A percentile compares a stretch with the other conserved stretches of the same genome.
phyloP scores from a whole-genome alignment of 441 rosid species.

The Arabidopsis hybrid region DNA sequence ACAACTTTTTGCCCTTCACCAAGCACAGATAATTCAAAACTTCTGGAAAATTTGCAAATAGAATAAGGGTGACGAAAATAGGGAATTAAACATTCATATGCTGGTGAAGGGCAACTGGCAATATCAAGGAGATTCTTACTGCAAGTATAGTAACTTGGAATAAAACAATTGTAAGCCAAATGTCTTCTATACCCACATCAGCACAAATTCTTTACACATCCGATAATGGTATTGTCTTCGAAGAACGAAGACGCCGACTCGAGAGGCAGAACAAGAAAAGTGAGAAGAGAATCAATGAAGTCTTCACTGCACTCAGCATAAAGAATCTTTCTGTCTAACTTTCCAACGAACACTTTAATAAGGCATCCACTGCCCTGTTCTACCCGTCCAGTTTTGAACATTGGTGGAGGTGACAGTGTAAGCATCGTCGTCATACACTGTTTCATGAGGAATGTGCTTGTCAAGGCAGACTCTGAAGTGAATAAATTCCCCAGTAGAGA shows the following conservation, averaged over 20 bases:
- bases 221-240: neutral
- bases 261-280: constrained; percentile 10
- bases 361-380: neutral
- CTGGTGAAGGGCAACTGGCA: neutral
- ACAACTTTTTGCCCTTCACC: neutral
- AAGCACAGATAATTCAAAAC: neutral
- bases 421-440: neutral
- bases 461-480: constrained; percentile 2
- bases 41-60: neutral
- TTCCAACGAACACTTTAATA: neutral
- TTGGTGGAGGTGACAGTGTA: neutral
- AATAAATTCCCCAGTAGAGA: neutral
- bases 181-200: neutral
- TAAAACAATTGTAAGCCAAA: neutral
- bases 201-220: constrained; percentile 1
- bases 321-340: neutral
- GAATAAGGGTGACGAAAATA: accelerated
- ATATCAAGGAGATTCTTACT: neutral
- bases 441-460: constrained; percentile 13
- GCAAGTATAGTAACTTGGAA: constrained; percentile 12
- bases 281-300: constrained; percentile 22
- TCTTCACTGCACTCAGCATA: constrained; percentile 24
- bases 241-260: neutral
- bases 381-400: neutral
- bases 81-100: neutral